Evolutionary conservation across 2,329 filamentous ascomycete species (phyloP).

Genomic region (Colletotrichum shisoi): DNA sequence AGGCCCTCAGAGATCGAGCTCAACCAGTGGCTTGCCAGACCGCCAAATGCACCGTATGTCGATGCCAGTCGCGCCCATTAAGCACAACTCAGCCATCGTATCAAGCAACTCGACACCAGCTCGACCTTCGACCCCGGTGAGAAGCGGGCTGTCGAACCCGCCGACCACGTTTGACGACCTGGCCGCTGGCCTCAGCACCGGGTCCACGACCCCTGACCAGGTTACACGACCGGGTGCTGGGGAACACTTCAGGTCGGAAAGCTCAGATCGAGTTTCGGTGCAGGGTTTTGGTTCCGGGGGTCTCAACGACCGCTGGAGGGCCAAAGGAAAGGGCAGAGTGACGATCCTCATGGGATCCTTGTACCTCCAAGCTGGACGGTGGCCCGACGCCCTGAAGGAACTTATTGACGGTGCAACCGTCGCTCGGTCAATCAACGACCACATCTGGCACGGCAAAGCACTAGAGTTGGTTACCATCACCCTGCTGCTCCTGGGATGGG

Average conservation of each 20-base stretch:
- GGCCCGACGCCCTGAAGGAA: slow-evolving; percentile 86
- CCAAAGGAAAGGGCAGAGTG: slow-evolving; percentile 80
- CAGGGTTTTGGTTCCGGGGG: slow-evolving; percentile 77
- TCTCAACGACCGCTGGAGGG: slow-evolving; percentile 77
- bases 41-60: slow-evolving; percentile 77
- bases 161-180: slow-evolving; percentile 60
- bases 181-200: slow-evolving; percentile 48
- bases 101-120: slow-evolving; percentile 57
- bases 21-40: slow-evolving; percentile 63
- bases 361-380: slow-evolving; percentile 87
- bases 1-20: slow-evolving; percentile 59
- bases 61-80: slow-evolving; percentile 73
- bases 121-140: slow-evolving; percentile 61
- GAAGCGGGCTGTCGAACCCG: slow-evolving; percentile 58
- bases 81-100: slow-evolving; percentile 52
- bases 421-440: slow-evolving; percentile 82
- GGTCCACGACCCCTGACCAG: slow-evolving; percentile 54
- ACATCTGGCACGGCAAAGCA: slow-evolving; percentile 97
- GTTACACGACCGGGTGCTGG: slow-evolving; percentile 51
- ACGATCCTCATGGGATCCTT: slow-evolving; percentile 83
- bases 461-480: slow-evolving; percentile 86
- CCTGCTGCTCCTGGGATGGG: slow-evolving; percentile 84
- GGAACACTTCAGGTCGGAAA: slow-evolving; percentile 59
- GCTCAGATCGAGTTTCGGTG: slow-evolving; percentile 66
- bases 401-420: slow-evolving; percentile 80